Evolutionary conservation across 257 asterid genomes (phyloP), one percentile per base, ranked within the genome.

Genomic region (Cruciata laevipes): DNA sequence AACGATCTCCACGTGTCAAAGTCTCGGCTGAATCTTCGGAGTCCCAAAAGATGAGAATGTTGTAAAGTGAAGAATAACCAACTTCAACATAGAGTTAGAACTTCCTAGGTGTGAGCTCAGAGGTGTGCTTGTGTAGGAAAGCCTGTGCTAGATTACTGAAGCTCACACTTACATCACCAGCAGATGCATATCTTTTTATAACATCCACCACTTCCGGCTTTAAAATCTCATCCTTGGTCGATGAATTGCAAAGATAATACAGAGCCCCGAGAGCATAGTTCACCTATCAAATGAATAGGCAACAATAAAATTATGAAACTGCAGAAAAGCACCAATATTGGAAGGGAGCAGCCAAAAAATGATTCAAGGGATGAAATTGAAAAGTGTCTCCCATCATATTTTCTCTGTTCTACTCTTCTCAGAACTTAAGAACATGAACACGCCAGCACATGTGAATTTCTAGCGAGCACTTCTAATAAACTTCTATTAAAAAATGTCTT

Each of bases 131-230:
- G 68, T 86, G 94, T 74, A 92, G 71, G 76, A 92, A 89, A 61
- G 97, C 86, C 81, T 67, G 91, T 59, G 98, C 98, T 8, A 89
- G 71, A 83, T 87, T 92, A 66, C 91, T 70, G 74, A 92, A 89
- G 75, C 82, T 78, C 62, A 67, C 76, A 67, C 81, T 83, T 66
- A 86, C 87, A 31, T 76, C 75, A 42, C 86, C 83, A 16, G 91
- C 85, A 31, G 82, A 86, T 70, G 96, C 95, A 75, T 83, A 89
- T 73, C 90, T 78, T 70, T 80, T 76, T 61, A 92, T 76, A 35
- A 82, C 89, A 51, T 87, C 96, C 73, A 87, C 80, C 40, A 89
- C 82, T 77, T 89, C 96, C 7, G 96, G 87, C 80, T 83, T 89
- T 82, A 89, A 73, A 32, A 89, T 85, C 35, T 86, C 95, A 63